Evolutionary conservation across 495 filamentous ascomycete genomes (phyloP).

Genomic region (Talaromyces liani): DNA sequence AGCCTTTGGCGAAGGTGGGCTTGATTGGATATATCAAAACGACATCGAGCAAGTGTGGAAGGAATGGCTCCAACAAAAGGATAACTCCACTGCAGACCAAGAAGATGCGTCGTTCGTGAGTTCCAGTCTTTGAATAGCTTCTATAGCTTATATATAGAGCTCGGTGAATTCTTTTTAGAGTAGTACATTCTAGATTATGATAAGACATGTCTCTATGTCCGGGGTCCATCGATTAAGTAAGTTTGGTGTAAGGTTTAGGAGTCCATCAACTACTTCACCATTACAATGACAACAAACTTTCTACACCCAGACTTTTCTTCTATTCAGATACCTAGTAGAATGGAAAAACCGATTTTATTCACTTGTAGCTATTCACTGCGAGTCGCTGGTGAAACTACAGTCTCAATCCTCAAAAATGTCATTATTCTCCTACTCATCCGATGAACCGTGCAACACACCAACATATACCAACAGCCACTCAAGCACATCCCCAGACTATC

Average conservation of each 20-base stretch:
- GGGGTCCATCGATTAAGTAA: too few species aligned
- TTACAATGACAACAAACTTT: neutral
- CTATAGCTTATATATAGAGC: neutral
- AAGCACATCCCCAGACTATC: too few species aligned
- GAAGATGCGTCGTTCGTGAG: neutral
- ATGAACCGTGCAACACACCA: too few species aligned
- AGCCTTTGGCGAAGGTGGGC: conserved; percentile 11
- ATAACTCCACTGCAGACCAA: neutral
- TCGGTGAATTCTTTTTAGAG: neutral
- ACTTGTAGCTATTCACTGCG: too few species aligned
- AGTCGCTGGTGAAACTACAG: too few species aligned
- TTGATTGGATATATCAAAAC: conserved; percentile 38
- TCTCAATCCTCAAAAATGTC: neutral
- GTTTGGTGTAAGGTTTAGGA: neutral
- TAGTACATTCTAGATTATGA: neutral
- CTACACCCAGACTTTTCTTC: too few species aligned
- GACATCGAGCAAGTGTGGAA: conserved; percentile 35
- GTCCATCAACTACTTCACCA: neutral
- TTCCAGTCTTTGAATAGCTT: neutral
- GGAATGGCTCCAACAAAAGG: conserved; percentile 10
- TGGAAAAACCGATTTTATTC: too few species aligned
- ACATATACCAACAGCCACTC: too few species aligned
- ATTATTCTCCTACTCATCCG: neutral
- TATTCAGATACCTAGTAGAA: too few species aligned
- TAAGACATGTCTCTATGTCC: too few species aligned